phyloP scores from a whole-genome alignment of 2,329 filamentous ascomycete genomes.

The Rutstroemia sydowiana region DNA sequence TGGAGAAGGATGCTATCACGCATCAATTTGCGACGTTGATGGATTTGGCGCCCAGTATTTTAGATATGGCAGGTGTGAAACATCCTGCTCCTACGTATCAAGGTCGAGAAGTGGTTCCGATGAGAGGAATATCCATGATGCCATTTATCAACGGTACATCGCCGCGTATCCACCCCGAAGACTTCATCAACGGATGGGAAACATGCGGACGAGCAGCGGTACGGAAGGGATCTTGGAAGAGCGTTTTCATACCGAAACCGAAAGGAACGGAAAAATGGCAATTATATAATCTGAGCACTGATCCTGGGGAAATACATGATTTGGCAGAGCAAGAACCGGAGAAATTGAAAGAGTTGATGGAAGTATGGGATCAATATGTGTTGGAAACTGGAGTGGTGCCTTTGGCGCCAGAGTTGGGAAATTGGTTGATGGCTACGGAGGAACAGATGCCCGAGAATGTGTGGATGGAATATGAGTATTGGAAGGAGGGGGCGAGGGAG shows the following conservation, averaged over 20 bases:
- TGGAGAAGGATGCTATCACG: background rate
- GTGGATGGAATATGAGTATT: constrained; percentile 61
- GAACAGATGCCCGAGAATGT: constrained; percentile 59
- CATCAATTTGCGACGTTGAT: constrained; percentile 32
- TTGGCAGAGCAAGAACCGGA: constrained; percentile 36
- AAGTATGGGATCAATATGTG: constrained; percentile 50
- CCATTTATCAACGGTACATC: constrained; percentile 33
- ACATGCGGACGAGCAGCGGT: constrained; percentile 43
- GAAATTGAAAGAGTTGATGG: constrained; percentile 40
- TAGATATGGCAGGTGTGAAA: constrained; percentile 29
- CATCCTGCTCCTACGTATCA: constrained; percentile 28
- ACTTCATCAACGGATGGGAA: constrained; percentile 50
- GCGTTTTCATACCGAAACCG: constrained; percentile 48
- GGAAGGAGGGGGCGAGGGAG: constrained; percentile 42
- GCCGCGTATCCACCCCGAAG: constrained; percentile 39
- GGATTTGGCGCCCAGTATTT: constrained; percentile 33
- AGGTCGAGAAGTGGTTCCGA: constrained; percentile 27
- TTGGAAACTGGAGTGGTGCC: constrained; percentile 54
- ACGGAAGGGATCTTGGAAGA: constrained; percentile 50
- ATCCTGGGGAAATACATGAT: constrained; percentile 45
- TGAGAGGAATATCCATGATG: constrained; percentile 35
- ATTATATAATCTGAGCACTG: constrained; percentile 44
- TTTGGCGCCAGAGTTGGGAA: constrained; percentile 48
- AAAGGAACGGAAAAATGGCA: constrained; percentile 50
- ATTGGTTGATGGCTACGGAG: constrained; percentile 53